phyloP scores from a whole-genome alignment of 2,329 filamentous ascomycete genomes.

The Cadophora sp. region DNA sequence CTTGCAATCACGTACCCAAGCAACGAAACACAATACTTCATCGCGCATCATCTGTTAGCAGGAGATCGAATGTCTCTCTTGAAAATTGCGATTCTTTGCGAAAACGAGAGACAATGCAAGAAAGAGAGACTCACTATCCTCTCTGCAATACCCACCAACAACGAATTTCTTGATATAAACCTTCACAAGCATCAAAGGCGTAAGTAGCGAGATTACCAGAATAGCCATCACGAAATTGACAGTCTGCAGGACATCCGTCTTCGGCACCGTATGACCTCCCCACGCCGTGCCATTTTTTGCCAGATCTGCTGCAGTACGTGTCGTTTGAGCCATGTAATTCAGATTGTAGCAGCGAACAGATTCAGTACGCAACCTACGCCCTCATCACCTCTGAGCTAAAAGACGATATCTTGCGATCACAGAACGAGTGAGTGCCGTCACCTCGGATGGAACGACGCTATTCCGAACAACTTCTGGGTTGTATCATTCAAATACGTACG shows the following conservation, averaged over 20 bases:
- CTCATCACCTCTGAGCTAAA: background rate
- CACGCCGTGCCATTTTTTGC: conserved; percentile 12
- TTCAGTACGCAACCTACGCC: background rate
- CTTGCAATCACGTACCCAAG: background rate
- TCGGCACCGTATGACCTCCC: background rate
- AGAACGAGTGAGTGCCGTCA: background rate
- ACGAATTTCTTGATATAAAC: conserved; percentile 12
- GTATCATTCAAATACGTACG: background rate
- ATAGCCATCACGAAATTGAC: conserved; percentile 13
- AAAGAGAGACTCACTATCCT: conserved; percentile 11
- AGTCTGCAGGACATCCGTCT: conserved; percentile 16
- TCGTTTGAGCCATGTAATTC: conserved; percentile 12
- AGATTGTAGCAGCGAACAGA: too few relatives aligned
- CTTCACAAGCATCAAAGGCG: conserved; percentile 9
- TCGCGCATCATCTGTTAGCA: background rate
- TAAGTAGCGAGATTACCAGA: conserved; percentile 12
- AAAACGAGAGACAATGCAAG: background rate
- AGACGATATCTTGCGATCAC: background rate
- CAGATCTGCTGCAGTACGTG: conserved; percentile 7
- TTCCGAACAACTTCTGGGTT: background rate
- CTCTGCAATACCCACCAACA: background rate
- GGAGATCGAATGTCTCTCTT: background rate
- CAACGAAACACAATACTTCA: background rate
- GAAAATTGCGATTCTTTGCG: background rate
- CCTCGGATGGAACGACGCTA: background rate